A percentile compares a stretch with the other conserved stretches of the same genome.
Conservation (phyloP, 495 filamentous ascomycete genomes). For the Penicillium cosmopolitanum region DNA sequence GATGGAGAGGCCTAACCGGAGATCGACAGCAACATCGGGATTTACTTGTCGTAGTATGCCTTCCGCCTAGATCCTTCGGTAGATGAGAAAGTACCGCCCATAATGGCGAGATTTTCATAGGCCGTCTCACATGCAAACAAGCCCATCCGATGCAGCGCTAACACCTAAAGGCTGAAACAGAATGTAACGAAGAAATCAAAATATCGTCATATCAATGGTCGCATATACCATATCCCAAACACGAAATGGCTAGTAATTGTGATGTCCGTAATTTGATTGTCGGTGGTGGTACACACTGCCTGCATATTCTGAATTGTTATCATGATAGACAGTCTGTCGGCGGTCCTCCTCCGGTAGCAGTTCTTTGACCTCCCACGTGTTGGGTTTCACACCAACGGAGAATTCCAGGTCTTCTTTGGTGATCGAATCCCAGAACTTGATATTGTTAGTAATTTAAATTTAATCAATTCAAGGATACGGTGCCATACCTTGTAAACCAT, state of each 20-base stretch:
- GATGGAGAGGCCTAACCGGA: not conserved
- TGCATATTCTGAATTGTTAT: conserved; percentile 63
- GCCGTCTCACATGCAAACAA: conserved; percentile 5
- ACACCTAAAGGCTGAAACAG: conserved; percentile 8
- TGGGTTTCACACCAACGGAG: conserved; percentile 89
- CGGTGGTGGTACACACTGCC: conserved; percentile 62
- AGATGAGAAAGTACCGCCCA: not conserved
- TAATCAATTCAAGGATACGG: not conserved
- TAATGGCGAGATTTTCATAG: conserved; percentile 3
- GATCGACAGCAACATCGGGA: conserved; percentile 1
- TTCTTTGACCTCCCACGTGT: conserved; percentile 99
- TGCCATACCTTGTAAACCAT: conserved; percentile 95
- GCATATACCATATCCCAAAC: conserved; percentile 24
- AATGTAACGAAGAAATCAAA: conserved; percentile 12
- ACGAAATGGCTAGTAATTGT: conserved; percentile 32
- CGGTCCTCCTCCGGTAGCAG: conserved; percentile 86
- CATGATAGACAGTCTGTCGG: conserved; percentile 75
- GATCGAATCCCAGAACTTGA: conserved; percentile 97
- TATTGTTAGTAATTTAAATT: conserved; percentile 14
- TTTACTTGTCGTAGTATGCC: not conserved
- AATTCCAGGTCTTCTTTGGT: conserved; percentile 98
- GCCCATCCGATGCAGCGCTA: conserved; percentile 1
- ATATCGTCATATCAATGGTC: conserved; percentile 23
- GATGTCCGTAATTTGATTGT: conserved; percentile 39
- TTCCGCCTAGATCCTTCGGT: not conserved